phyloP scores from a whole-genome alignment of 1,284 basidiomycete genomes.

The Coniferiporia weirii region DNA sequence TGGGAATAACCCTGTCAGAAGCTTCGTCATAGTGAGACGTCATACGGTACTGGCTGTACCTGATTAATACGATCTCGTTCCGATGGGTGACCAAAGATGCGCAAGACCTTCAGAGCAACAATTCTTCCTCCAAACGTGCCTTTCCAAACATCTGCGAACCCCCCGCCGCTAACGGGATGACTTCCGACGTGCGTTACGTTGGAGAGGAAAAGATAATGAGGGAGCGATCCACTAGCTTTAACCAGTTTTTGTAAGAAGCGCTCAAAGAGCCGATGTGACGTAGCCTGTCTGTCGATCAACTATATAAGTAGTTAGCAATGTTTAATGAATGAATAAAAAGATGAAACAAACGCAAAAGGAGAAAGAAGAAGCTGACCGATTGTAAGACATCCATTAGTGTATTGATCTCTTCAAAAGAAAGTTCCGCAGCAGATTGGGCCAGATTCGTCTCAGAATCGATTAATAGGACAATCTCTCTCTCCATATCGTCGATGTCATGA shows the following conservation, averaged over 20 bases:
- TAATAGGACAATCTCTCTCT: background rate
- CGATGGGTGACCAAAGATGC: slow-evolving; percentile 2
- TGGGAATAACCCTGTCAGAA: background rate
- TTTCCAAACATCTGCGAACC: slow-evolving; percentile 14
- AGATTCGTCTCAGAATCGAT: background rate
- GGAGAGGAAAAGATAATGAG: background rate
- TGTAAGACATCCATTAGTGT: slow-evolving; percentile 5
- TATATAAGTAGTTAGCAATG: background rate
- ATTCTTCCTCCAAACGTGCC: background rate
- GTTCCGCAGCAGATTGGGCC: background rate
- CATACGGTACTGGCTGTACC: background rate
- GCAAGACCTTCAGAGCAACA: slow-evolving; percentile 15
- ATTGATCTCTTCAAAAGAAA: background rate
- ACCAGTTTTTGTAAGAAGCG: slow-evolving; percentile 4
- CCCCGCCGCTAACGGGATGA: slow-evolving; percentile 11
- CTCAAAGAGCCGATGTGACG: background rate
- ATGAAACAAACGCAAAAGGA: background rate
- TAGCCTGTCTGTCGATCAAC: background rate
- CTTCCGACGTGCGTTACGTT: background rate
- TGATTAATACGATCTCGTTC: background rate
- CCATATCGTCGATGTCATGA: background rate
- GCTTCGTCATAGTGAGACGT: background rate
- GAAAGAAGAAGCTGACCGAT: background rate
- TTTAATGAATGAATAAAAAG: background rate
- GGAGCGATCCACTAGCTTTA: slow-evolving; percentile 2